A percentile compares a stretch with the other conserved stretches of the same genome.
Conservation (phyloP, 208 protist species). For the Crithidia brevicula region DNA sequence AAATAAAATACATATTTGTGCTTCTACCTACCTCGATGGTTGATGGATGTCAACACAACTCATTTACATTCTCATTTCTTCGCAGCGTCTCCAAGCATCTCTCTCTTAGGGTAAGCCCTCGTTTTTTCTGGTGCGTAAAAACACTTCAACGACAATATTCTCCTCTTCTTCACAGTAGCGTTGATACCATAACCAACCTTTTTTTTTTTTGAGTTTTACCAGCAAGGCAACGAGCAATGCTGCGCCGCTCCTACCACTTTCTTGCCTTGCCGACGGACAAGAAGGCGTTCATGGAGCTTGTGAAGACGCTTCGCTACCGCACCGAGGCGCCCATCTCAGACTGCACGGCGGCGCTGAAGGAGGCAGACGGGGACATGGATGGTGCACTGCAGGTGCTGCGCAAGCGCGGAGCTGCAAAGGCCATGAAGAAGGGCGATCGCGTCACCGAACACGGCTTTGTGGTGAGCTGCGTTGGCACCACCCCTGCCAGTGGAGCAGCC, state of each 20-base stretch:
- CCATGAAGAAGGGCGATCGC: constrained; percentile 85
- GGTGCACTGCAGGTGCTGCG: constrained; percentile 77
- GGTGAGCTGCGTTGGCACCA: constrained; percentile 63
- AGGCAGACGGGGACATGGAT: constrained; percentile 75
- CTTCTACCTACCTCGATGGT: too few species aligned
- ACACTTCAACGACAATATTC: too few species aligned
- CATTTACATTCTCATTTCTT: constrained; percentile 13
- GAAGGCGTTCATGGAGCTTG: constrained; percentile 83
- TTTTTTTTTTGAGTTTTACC: neutral
- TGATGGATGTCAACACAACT: too few species aligned
- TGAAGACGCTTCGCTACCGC: constrained; percentile 87
- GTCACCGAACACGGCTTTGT: constrained; percentile 85
- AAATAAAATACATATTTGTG: too few species aligned
- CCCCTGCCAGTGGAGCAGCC: constrained; percentile 50
- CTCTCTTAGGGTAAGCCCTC: too few species aligned
- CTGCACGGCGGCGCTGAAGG: constrained; percentile 84
- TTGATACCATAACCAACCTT: too few species aligned
- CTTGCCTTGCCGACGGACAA: constrained; percentile 52
- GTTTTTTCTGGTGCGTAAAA: too few species aligned
- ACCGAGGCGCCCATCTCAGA: constrained; percentile 91
- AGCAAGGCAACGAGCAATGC: constrained; percentile 32
- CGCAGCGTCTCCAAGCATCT: too few species aligned
- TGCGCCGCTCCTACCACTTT: constrained; percentile 36
- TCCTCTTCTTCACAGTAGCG: constrained; percentile 17
- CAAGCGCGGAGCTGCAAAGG: constrained; percentile 76